A percentile compares a stretch with the other conserved stretches of the same genome.
Conservation (phyloP, 2,329 filamentous ascomycete genomes). For the Emydomyces testavorans region DNA sequence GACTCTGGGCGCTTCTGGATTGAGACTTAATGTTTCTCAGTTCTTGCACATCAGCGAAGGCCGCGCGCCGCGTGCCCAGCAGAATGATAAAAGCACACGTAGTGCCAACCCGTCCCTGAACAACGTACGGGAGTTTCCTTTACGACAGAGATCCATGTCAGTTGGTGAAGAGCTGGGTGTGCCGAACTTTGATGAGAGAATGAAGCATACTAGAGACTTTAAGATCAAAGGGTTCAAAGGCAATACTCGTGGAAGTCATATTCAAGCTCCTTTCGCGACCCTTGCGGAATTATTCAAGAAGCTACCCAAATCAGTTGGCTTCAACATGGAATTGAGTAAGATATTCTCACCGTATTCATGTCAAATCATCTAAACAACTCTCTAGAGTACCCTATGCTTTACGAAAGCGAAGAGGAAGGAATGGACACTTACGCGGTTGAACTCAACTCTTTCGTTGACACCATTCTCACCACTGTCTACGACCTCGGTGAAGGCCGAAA, state of each 20-base stretch:
- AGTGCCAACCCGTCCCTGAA: conserved; percentile 8
- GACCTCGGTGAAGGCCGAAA: conserved; percentile 71
- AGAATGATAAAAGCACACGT: background rate
- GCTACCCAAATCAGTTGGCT: conserved; percentile 70
- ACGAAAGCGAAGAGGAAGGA: conserved; percentile 82
- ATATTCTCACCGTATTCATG: conserved; percentile 11
- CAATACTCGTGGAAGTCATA: conserved; percentile 86
- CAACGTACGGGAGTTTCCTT: conserved; percentile 28
- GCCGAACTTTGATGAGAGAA: conserved; percentile 61
- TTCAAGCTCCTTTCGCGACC: conserved; percentile 91
- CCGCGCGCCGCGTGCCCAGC: conserved; percentile 28
- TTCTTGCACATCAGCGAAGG: conserved; percentile 75
- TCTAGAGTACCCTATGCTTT: conserved; percentile 83
- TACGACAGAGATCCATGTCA: conserved; percentile 48
- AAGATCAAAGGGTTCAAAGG: conserved; percentile 93
- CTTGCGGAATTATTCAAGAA: conserved; percentile 85
- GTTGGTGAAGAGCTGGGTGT: conserved; percentile 43
- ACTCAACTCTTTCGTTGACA: conserved; percentile 76
- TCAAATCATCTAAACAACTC: background rate
- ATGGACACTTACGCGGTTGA: conserved; percentile 93
- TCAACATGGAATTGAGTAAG: conserved; percentile 91
- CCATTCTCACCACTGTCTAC: conserved; percentile 79
- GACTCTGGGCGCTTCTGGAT: background rate
- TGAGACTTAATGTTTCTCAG: conserved; percentile 16
- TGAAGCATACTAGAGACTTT: conserved; percentile 95